Conservation (phyloP, 805 yeast species). For the Wickerhamiella azymoides region DNA sequence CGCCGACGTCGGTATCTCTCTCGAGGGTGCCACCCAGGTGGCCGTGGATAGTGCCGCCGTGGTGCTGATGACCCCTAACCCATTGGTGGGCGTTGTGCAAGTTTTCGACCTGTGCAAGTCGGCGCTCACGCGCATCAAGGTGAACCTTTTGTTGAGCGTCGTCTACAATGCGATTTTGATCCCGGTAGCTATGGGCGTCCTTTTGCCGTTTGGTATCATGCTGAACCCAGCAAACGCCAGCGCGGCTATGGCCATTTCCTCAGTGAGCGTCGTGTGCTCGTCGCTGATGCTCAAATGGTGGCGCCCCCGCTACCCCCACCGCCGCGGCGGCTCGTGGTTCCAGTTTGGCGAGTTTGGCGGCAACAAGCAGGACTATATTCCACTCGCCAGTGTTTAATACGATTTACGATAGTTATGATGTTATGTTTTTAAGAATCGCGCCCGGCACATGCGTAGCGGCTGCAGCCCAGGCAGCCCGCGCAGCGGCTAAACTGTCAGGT, state of each 20-base stretch:
- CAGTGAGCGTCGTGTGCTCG: conserved; percentile 75
- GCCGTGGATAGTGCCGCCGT: conserved; percentile 96
- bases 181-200: conserved; percentile 89
- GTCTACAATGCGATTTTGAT: conserved; percentile 77
- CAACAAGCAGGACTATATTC: not conserved
- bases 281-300: conserved; percentile 59
- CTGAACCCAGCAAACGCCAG: conserved; percentile 86
- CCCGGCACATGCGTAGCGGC: no score
- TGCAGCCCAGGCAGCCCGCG: no score
- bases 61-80: conserved; percentile 38
- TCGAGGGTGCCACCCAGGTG: conserved; percentile 86
- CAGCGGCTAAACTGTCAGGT: no score
- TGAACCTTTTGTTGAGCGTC: conserved; percentile 76
- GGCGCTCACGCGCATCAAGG: conserved; percentile 63
- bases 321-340: not conserved
- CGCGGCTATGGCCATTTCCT: conserved; percentile 85
- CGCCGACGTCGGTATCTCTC: conserved; percentile 81
- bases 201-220: conserved; percentile 58
- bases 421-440: no score
- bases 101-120: conserved; percentile 50
- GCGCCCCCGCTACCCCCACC: conserved; percentile 1
- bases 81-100: conserved; percentile 31
- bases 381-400: not conserved
- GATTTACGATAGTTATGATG: not conserved
- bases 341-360: not conserved